phyloP scores from a whole-genome alignment of 108 stramenopile genomes.

The Mediolabrus comicus region DNA sequence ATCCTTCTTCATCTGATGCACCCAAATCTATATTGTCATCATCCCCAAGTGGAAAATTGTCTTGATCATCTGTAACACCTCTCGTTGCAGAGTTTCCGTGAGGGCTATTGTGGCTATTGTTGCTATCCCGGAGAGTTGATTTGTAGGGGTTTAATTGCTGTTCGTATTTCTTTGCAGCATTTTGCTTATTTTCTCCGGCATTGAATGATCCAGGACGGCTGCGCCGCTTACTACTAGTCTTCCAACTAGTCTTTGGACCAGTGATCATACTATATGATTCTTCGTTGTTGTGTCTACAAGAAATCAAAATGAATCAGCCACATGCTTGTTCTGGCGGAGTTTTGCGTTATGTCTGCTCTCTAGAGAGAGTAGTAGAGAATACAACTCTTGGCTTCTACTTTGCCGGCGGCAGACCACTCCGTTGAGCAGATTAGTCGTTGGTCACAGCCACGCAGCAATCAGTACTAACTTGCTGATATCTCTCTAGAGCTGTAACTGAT shows the following conservation, averaged over 20 bases:
- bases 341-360: too few relatives aligned
- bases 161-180: not conserved
- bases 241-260: slow-evolving; percentile 16
- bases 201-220: slow-evolving; percentile 16
- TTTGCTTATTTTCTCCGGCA: slow-evolving; percentile 1
- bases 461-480: too few relatives aligned
- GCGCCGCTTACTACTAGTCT: slow-evolving; percentile 21
- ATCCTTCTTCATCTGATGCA: slow-evolving; percentile 1
- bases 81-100: not conserved
- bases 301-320: too few relatives aligned
- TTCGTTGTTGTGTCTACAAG: not conserved
- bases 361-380: too few relatives aligned
- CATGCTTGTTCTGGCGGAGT: too few relatives aligned
- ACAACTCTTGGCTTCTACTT: too few relatives aligned
- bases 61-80: not conserved
- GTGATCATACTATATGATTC: not conserved
- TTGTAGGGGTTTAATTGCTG: not conserved
- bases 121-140: not conserved
- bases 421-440: too few relatives aligned
- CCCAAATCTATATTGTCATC: not conserved
- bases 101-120: not conserved
- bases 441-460: too few relatives aligned
- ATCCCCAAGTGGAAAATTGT: not conserved
- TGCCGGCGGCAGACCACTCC: too few relatives aligned
- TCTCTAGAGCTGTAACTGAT: too few relatives aligned